These are phyloP conservation scores for Candida anutae DNA, from an alignment of 1,139 yeast genomes.

Conservation along the genomic window DNA sequence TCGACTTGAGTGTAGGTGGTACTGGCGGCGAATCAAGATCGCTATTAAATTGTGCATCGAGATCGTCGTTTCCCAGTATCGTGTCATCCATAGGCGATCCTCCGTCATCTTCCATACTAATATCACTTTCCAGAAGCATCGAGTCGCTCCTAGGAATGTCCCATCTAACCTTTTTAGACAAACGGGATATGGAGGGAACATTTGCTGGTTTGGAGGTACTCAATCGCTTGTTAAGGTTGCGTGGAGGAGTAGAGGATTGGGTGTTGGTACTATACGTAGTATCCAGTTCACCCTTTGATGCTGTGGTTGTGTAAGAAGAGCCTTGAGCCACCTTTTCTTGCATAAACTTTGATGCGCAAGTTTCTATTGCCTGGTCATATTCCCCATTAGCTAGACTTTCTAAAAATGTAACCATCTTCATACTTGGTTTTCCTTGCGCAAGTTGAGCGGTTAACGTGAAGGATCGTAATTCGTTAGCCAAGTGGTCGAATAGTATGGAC, in stretches of 20 bases:
- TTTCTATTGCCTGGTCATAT: slow-evolving; percentile 28
- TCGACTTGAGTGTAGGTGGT: neutral
- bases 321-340: slow-evolving; percentile 15
- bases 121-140: slow-evolving; percentile 19
- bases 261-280: too few species aligned
- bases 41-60: slow-evolving; percentile 25
- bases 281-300: slow-evolving; percentile 22
- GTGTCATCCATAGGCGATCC: slow-evolving; percentile 21
- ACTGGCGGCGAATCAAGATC: slow-evolving; percentile 26
- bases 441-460: slow-evolving; percentile 14
- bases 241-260: slow-evolving; percentile 29
- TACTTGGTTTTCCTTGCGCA: too few species aligned
- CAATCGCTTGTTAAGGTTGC: too few species aligned
- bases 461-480: slow-evolving; percentile 22
- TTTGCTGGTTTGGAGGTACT: slow-evolving; percentile 13
- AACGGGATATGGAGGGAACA: slow-evolving; percentile 10
- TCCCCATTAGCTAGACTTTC: slow-evolving; percentile 30
- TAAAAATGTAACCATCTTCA: too few species aligned
- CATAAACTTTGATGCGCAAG: slow-evolving; percentile 22
- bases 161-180: slow-evolving; percentile 30
- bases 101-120: slow-evolving; percentile 21
- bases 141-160: slow-evolving; percentile 26
- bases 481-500: slow-evolving; percentile 39
- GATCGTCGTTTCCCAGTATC: slow-evolving; percentile 19
- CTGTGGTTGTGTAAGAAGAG: slow-evolving; percentile 4